Conservation (phyloP, 2,329 filamentous ascomycete genomes). For the Aspergillus ochraceoroseus region DNA sequence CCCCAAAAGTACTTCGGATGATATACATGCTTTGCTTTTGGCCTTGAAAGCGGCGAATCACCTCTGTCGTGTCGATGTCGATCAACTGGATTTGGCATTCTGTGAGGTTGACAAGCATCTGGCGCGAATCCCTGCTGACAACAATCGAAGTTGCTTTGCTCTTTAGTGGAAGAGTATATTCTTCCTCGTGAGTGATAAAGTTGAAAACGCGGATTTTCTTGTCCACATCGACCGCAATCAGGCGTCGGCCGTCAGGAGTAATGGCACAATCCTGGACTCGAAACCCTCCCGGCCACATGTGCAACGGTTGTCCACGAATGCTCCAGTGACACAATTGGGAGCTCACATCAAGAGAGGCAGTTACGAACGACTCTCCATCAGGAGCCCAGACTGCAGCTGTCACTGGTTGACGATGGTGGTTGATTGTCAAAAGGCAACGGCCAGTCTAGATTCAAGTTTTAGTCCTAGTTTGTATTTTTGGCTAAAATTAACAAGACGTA, state of each 20-base stretch:
- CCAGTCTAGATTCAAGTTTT: constrained; percentile 51
- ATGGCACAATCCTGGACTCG: constrained; percentile 81
- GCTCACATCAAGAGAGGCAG: constrained; percentile 67
- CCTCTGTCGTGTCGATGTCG: constrained; percentile 66
- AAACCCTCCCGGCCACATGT: constrained; percentile 65
- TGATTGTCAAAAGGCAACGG: constrained; percentile 57
- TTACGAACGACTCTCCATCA: constrained; percentile 71
- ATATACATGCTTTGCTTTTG: constrained; percentile 71
- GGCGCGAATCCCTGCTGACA: constrained; percentile 74
- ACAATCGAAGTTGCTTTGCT: constrained; percentile 70
- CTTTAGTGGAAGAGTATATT: constrained; percentile 67
- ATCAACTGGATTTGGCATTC: constrained; percentile 73
- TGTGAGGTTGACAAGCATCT: constrained; percentile 75
- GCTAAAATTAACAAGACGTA: constrained; percentile 40
- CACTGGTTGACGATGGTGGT: constrained; percentile 74
- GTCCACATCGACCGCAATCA: constrained; percentile 71
- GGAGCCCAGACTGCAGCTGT: constrained; percentile 86
- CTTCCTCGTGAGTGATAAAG: constrained; percentile 65
- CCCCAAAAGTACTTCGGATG: constrained; percentile 79
- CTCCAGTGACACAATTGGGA: constrained; percentile 68
- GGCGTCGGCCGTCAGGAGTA: constrained; percentile 69
- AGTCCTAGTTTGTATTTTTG: not conserved
- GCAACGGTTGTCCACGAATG: constrained; percentile 56
- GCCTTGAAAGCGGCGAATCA: constrained; percentile 70
- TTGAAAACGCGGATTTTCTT: constrained; percentile 77